Conservation (phyloP, 2,329 filamentous ascomycete species). For the Aspergillus fructus region DNA sequence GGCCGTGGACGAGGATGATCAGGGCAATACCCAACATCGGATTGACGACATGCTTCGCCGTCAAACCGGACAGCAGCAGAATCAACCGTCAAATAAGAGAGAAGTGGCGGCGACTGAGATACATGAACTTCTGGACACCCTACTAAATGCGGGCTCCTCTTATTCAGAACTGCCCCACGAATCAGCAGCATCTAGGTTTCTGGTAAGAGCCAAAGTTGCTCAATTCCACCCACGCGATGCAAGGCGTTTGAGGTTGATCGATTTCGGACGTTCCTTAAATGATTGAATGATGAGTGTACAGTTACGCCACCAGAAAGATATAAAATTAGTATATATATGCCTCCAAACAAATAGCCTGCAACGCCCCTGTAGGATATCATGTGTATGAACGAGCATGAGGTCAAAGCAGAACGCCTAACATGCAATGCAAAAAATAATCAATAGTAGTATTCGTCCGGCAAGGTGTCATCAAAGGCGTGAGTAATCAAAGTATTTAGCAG, state of each 20-base stretch:
- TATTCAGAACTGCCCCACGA: conserved; percentile 52
- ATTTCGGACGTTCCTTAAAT: conserved; percentile 48
- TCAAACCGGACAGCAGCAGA: conserved; percentile 26
- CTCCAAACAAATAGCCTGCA: background rate
- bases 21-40: conserved; percentile 43
- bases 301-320: background rate
- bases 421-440: conserved; percentile 14
- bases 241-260: conserved; percentile 51
- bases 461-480: conserved; percentile 14
- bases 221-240: conserved; percentile 58
- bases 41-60: conserved; percentile 53
- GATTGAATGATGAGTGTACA: conserved; percentile 18
- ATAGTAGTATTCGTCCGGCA: background rate
- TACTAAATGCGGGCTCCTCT: conserved; percentile 47
- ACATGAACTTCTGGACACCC: conserved; percentile 45
- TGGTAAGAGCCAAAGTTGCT: conserved; percentile 56
- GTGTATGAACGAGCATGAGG: conserved; percentile 11
- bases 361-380: conserved; percentile 17
- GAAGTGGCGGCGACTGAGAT: conserved; percentile 51
- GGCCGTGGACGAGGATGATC: conserved; percentile 28
- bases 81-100: conserved; percentile 40
- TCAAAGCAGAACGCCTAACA: conserved; percentile 14
- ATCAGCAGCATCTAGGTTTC: conserved; percentile 53
- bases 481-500: background rate
- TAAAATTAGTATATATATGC: conserved; percentile 2